phyloP scores from a whole-genome alignment of 495 filamentous ascomycete species.

The Parachaetomium inaequale region DNA sequence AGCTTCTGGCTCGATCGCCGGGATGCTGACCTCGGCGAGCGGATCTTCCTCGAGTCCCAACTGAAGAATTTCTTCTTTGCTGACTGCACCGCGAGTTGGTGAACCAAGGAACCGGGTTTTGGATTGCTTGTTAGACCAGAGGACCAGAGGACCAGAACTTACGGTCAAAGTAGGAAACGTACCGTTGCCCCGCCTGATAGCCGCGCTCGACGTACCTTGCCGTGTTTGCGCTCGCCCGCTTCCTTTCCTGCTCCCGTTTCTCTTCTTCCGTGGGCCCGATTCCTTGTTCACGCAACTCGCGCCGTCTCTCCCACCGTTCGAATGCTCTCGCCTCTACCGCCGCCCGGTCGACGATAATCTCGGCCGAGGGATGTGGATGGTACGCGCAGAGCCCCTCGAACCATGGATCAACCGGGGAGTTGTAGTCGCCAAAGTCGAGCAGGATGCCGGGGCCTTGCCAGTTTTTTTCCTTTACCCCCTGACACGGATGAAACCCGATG shows the following conservation, averaged over 20 bases:
- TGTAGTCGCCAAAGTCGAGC: conserved; percentile 14
- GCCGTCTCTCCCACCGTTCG: not conserved
- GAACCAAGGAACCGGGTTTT: not conserved
- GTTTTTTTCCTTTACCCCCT: not conserved
- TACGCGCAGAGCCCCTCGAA: not conserved
- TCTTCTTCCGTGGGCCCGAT: not conserved
- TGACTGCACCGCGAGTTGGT: not conserved
- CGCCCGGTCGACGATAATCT: not conserved
- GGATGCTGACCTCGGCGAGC: not conserved
- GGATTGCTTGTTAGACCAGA: too few species aligned
- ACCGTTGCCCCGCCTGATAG: not conserved
- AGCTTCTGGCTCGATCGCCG: not conserved
- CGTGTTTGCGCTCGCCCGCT: not conserved
- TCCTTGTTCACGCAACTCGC: not conserved
- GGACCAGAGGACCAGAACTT: not conserved
- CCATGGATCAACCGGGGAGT: conserved; percentile 2
- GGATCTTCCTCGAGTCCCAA: not conserved
- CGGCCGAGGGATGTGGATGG: not conserved
- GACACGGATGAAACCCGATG: not conserved
- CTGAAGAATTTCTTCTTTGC: not conserved
- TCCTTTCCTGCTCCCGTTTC: not conserved
- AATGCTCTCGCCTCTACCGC: not conserved
- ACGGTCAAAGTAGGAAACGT: not conserved
- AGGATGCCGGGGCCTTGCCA: conserved; percentile 11
- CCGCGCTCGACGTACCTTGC: not conserved